Base-by-base conservation (phyloP, 2,329 filamentous ascomycete genomes). In the Penicillium sp. region DNA sequence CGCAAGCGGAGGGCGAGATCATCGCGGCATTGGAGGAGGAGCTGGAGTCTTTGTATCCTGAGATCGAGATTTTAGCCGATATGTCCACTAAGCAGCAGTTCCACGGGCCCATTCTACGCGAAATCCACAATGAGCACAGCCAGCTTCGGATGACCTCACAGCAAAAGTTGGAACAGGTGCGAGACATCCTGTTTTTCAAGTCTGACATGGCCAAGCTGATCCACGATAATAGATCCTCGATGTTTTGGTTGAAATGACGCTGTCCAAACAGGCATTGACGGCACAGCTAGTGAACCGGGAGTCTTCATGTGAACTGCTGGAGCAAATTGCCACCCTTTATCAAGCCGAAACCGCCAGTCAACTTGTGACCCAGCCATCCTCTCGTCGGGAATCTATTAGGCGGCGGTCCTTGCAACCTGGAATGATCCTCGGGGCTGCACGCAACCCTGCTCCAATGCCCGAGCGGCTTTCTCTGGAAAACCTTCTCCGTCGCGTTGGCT, bases 71-170 rank as follows among this genome's bases (percentile, higher is more conserved):
- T 4, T 59, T 77, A 33, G 68, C 75, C 43, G 71, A 77, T n/a
- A 72, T 77, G 60, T 77, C 76, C 51, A 74, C 73, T 1, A 73
- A 72, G 57, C 76, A 79, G 46, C 70, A 75, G 53, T 78, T 77
- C 62, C 70, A 71, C 8, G 74, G 74, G 39, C 71, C 75, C 6
- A 76, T 77, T 48, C 58, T 74, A 24, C 68, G 66, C 2, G 72
- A 71, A 48, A 68, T 77, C 22, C 67, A 70, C 37, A 66, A 68
- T 41, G 64, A 65, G 22, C 73, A 73, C 46, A 65, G 63, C 26
- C 63, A 71, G 39, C 58, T 71, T 48, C 68, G 64, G 16, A 61
- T 64, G 45, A 62, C 61, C 14, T 70, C 70, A 10, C 68, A 73
- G 47, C 60, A 71, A 16, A 75, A 70, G 45, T 52, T 77, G 43